phyloP scores from a whole-genome alignment of 306 rosid genomes.

The Rosa persica region DNA sequence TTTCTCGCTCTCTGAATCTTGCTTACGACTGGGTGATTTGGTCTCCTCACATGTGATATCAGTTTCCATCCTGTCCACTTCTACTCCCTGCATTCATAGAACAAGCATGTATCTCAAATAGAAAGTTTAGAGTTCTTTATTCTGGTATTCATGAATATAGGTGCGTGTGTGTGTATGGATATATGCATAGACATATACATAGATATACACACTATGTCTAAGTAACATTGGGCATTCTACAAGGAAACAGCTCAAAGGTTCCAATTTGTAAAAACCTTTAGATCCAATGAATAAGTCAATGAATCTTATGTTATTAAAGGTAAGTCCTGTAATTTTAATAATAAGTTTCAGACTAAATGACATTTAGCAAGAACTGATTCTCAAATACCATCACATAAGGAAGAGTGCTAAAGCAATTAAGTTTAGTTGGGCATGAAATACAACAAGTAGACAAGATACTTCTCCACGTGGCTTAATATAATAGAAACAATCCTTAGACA shows the following conservation, averaged over 20 bases:
- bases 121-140: neutral
- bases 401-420: neutral
- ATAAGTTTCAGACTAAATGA: neutral
- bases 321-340: neutral
- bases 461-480: neutral
- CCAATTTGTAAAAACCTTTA: neutral
- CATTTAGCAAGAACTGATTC: neutral
- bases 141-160: neutral
- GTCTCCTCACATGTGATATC: constrained; percentile 44
- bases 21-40: constrained; percentile 46
- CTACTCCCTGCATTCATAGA: constrained; percentile 64
- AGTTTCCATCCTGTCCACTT: constrained; percentile 54
- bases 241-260: neutral
- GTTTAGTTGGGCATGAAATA: neutral
- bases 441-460: neutral
- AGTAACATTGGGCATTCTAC: neutral
- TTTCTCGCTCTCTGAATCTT: constrained; percentile 52
- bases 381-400: neutral
- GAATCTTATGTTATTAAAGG: neutral
- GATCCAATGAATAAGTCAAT: neutral
- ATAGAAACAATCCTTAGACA: neutral
- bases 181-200: neutral
- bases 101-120: constrained; percentile 14
- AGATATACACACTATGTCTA: too few relatives aligned
- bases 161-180: neutral